Percentiles rank a stretch among this genome's conserved stretches.
Evolutionary conservation across 345 rosid genomes (phyloP).

Genomic region (Streptanthus diversifolius): DNA sequence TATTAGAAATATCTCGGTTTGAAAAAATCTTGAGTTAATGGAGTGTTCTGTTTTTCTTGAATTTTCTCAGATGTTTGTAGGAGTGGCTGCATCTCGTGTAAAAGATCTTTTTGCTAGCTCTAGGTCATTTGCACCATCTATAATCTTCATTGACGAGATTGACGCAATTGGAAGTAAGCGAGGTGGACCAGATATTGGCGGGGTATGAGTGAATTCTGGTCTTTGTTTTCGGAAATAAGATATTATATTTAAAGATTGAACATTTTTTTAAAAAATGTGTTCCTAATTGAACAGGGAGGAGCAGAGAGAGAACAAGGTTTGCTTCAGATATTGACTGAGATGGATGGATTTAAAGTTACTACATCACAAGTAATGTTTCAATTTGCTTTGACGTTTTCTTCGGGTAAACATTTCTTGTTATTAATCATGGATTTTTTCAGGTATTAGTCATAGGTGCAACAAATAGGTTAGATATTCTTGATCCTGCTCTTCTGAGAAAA

Average conservation of each 20-base stretch:
- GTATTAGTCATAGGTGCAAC: slow-evolving; percentile 96
- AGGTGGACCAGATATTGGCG: slow-evolving; percentile 97
- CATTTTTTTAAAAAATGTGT: not conserved
- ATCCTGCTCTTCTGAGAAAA: slow-evolving; percentile 94
- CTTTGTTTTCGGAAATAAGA: not conserved
- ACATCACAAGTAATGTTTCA: slow-evolving; percentile 70
- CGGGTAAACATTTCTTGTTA: not conserved
- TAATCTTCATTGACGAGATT: slow-evolving; percentile 94
- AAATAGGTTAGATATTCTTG: slow-evolving; percentile 90
- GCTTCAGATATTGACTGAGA: slow-evolving; percentile 93
- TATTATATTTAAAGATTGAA: not conserved
- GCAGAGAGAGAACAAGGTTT: slow-evolving; percentile 98
- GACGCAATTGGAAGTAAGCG: slow-evolving; percentile 99
- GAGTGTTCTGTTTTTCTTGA: not conserved
- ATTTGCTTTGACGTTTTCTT: not conserved
- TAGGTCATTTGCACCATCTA: slow-evolving; percentile 89
- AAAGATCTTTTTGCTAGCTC: slow-evolving; percentile 94
- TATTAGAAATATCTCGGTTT: not conserved
- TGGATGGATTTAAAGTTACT: slow-evolving; percentile 94
- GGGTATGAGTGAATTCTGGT: slow-evolving; percentile 60
- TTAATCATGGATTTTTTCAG: slow-evolving; percentile 45
- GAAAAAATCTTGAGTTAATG: slow-evolving; percentile 9
- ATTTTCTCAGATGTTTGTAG: slow-evolving; percentile 83
- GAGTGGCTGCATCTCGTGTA: slow-evolving; percentile 98
- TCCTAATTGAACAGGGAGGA: slow-evolving; percentile 64